phyloP scores from a whole-genome alignment of 148 eudicot genomes.

The Spergularia marina region DNA sequence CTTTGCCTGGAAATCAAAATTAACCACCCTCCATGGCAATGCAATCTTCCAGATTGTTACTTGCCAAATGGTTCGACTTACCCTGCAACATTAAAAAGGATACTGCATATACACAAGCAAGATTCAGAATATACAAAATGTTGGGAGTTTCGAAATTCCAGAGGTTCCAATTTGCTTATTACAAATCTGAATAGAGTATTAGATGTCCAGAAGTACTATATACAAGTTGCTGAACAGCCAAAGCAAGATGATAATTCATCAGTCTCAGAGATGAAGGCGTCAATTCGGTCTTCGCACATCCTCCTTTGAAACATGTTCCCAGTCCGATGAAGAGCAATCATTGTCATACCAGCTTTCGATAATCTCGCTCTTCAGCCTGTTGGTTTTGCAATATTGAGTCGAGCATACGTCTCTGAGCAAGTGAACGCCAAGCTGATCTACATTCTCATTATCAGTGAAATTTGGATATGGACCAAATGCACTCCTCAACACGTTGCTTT shows the following conservation, averaged over 20 bases:
- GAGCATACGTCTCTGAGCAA: slow-evolving; percentile 18
- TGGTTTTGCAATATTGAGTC: slow-evolving; percentile 16
- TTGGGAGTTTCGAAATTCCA: slow-evolving; percentile 17
- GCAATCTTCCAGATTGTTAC: no score
- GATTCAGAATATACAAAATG: slow-evolving; percentile 5
- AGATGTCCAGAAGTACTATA: background rate
- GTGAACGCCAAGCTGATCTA: slow-evolving; percentile 21
- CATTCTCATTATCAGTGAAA: slow-evolving; percentile 23
- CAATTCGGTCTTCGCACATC: slow-evolving; percentile 37
- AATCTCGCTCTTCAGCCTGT: slow-evolving; percentile 29
- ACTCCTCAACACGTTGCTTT: slow-evolving; percentile 13
- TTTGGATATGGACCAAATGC: slow-evolving; percentile 29
- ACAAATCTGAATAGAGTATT: slow-evolving; percentile 1
- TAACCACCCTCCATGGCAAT: no score
- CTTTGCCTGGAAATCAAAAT: no score
- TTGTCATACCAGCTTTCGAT: slow-evolving; percentile 47
- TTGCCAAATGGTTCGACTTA: no score
- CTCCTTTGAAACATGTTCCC: slow-evolving; percentile 75
- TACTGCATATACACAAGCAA: background rate
- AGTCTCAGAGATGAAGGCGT: slow-evolving; percentile 7
- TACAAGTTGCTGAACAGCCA: slow-evolving; percentile 16
- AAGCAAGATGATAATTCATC: background rate
- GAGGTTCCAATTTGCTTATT: slow-evolving; percentile 22
- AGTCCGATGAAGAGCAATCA: slow-evolving; percentile 59
- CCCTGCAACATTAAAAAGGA: no score